phyloP scores from a whole-genome alignment of 2,329 filamentous ascomycete species.

The Fusarium tanahbumbuense region DNA sequence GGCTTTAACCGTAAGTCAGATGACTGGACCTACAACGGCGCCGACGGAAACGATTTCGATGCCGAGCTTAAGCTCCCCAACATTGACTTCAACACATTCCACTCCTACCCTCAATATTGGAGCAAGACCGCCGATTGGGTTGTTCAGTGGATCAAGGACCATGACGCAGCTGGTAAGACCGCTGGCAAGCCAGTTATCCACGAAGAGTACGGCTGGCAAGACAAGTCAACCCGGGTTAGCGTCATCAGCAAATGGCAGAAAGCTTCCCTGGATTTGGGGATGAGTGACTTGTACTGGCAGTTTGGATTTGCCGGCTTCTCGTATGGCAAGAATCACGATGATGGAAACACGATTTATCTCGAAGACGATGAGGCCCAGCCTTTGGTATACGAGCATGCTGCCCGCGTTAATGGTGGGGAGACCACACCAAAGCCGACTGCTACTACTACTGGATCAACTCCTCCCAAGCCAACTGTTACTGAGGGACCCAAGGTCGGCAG shows the following conservation, averaged over 20 bases:
- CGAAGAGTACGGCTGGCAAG: constrained; percentile 56
- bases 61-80: constrained; percentile 57
- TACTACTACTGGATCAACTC: not conserved
- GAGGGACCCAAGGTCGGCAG: constrained; percentile 12
- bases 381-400: constrained; percentile 59
- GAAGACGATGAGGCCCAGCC: constrained; percentile 60
- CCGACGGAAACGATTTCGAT: constrained; percentile 66
- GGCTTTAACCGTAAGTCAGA: constrained; percentile 61
- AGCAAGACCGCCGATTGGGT: constrained; percentile 64
- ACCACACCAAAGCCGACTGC: not conserved
- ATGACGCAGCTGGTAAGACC: constrained; percentile 54
- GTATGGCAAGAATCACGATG: constrained; percentile 65
- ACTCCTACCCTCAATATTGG: constrained; percentile 68
- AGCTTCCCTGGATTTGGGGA: constrained; percentile 58
- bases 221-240: constrained; percentile 57
- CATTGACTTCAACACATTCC: constrained; percentile 67
- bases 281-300: constrained; percentile 68
- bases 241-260: constrained; percentile 63
- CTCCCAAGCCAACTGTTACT: constrained; percentile 24
- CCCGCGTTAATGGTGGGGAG: constrained; percentile 50
- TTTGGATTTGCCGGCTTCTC: constrained; percentile 63
- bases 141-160: constrained; percentile 66
- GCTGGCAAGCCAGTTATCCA: constrained; percentile 61
- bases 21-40: constrained; percentile 60
- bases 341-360: constrained; percentile 67